Evolutionary conservation across 192 early-diverging fungal genomes (phyloP), one percentile per base, ranked within the genome.

Genomic region (Podila verticillata): DNA sequence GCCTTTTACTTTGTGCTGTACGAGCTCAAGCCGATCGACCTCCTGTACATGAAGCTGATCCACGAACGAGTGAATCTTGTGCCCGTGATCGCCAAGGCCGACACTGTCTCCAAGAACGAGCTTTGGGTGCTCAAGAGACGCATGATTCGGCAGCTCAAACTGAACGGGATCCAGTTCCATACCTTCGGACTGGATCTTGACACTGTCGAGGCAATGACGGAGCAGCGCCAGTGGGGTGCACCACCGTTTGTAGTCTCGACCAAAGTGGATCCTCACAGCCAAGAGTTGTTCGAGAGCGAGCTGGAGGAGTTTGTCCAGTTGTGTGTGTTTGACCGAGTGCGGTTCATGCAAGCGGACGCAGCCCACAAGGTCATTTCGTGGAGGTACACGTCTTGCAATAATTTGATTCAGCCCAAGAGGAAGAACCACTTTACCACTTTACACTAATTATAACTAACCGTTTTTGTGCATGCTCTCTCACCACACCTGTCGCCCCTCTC

Each of bases 41-140:
- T 98, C 63, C 93, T 96, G 81, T 92, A 96, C 63, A 98, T 98
- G 95, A 96, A 96, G 88, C 89, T 93, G 60, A 86, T 98, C 63
- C 92, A 95, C 48, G 89, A 91, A 15, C 91, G 95, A 65, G 95
- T 97, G 57, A 98, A 96, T 77, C 85, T 98, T 57, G 94, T 98
- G 48, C 96, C 96, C 1, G 89, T 98, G 12, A 92, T 98, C 74
- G 93, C 96, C 36, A 95, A 96, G 60, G 91, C 96, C 8, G 96
- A 98, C 73, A 97, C 96, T 19, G 68, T 98, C 62, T 95, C 96
- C 24, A 90, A 90, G 30, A 87, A 84, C n/a, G 94, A 96, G 82
- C 80, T 97, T 36, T 89, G 91, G 68, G 84, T 87, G 49, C 94
- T 96, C 88, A 97, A 98, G 86, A 85, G 91, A 59, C 87, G 92